phyloP scores from a whole-genome alignment of 2,329 filamentous ascomycete species.

The Pseudocercospora pini-densiflorae region DNA sequence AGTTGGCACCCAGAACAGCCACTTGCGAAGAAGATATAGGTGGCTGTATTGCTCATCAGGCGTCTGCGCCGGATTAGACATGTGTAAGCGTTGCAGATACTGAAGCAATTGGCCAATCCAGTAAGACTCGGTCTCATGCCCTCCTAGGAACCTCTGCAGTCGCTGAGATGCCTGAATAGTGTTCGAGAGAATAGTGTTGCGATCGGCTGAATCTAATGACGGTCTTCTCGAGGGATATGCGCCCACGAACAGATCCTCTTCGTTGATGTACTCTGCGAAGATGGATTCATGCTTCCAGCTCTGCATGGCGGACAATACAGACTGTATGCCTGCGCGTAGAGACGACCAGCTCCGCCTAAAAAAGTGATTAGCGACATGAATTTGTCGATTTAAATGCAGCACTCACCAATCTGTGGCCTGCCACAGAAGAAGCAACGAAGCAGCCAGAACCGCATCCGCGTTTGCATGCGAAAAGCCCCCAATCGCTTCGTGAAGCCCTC shows the following conservation, averaged over 20 bases:
- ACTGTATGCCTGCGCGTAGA: conserved; percentile 87
- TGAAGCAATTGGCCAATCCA: conserved; percentile 55
- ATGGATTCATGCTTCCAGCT: conserved; percentile 85
- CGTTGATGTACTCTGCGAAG: conserved; percentile 79
- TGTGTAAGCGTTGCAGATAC: conserved; percentile 52
- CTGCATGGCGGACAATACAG: conserved; percentile 90
- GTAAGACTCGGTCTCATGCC: conserved; percentile 52
- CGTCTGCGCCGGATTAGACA: conserved; percentile 47
- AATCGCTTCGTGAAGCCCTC: conserved; percentile 86
- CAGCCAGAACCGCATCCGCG: conserved; percentile 88
- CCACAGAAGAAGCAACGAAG: conserved; percentile 92
- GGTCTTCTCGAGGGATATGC: conserved; percentile 27
- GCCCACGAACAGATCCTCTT: conserved; percentile 59
- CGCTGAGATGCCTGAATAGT: conserved; percentile 49
- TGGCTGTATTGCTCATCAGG: conserved; percentile 88
- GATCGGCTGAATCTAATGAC: conserved; percentile 30
- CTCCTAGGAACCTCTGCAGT: conserved; percentile 48
- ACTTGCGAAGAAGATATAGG: conserved; percentile 83
- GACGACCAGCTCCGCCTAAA: conserved; percentile 88
- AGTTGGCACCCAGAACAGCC: conserved; percentile 95
- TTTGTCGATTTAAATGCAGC: background rate
- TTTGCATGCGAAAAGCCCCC: conserved; percentile 81
- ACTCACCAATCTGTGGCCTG: conserved; percentile 93
- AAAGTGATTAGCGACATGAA: background rate
- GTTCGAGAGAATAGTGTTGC: conserved; percentile 42